These are phyloP conservation scores for Cornus florida DNA, from an alignment of 148 eudicot genomes.

Conservation along the genomic window DNA sequence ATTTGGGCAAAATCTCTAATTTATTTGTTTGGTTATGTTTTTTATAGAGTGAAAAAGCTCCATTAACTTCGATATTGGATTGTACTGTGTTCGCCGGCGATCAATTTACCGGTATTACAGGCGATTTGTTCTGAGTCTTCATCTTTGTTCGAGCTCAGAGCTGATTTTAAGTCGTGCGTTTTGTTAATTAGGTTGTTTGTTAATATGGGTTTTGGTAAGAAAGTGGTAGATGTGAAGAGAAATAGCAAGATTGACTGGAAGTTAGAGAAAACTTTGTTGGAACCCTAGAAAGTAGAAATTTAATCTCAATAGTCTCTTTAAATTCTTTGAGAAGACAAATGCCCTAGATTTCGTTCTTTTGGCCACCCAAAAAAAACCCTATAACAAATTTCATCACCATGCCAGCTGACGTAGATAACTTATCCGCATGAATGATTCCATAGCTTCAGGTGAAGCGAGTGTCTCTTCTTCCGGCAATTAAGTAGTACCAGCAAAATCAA, in stretches of 20 bases:
- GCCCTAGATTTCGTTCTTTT: slow-evolving; percentile 9
- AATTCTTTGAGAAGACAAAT: slow-evolving; percentile 16
- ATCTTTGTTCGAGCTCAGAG: too few species aligned
- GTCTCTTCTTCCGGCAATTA: slow-evolving; percentile 64
- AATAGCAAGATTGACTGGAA: slow-evolving; percentile 59
- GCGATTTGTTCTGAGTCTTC: too few species aligned
- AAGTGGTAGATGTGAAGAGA: slow-evolving; percentile 1
- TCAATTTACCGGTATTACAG: too few species aligned
- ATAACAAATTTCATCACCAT: slow-evolving; percentile 19
- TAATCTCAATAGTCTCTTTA: not conserved
- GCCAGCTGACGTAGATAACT: slow-evolving; percentile 57
- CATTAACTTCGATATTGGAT: too few species aligned
- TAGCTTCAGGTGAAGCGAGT: slow-evolving; percentile 67
- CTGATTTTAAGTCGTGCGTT: too few species aligned
- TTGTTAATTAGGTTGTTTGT: too few species aligned
- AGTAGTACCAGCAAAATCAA: slow-evolving; percentile 30
- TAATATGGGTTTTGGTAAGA: too few species aligned
- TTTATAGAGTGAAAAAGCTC: too few species aligned
- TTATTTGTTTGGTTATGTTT: too few species aligned
- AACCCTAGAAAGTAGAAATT: slow-evolving; percentile 7
- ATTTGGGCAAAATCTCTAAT: too few species aligned
- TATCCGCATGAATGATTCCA: slow-evolving; percentile 51
- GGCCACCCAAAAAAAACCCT: slow-evolving; percentile 18
- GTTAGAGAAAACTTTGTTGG: slow-evolving; percentile 37
- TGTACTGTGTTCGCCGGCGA: too few species aligned